Conservation (phyloP, 2,329 filamentous ascomycete species). For the Ploettnerulaceae sp. region DNA sequence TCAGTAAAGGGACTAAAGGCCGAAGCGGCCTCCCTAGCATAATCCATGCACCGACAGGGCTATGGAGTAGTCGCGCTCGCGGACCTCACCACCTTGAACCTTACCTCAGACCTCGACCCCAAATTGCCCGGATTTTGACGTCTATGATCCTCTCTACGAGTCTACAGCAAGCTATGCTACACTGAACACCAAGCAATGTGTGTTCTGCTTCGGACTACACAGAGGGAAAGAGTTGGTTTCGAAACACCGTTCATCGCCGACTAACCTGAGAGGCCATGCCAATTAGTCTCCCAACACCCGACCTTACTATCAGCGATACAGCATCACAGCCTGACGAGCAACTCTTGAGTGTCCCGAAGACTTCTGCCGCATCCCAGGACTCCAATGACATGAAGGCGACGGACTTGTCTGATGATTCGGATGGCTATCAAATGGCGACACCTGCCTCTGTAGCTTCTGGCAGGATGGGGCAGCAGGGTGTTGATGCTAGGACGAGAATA, state of each 20-base stretch:
- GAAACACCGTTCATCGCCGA: conserved; percentile 20
- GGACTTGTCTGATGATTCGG: conserved; percentile 18
- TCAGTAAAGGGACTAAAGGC: too few species aligned
- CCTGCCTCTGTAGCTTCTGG: conserved; percentile 17
- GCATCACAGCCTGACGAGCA: conserved; percentile 31
- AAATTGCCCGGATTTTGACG: too few species aligned
- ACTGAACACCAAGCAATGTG: conserved; percentile 20
- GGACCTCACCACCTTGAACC: not conserved
- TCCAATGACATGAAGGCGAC: conserved; percentile 22
- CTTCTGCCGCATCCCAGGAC: conserved; percentile 28
- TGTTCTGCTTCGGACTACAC: conserved; percentile 17
- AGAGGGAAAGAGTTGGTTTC: conserved; percentile 26
- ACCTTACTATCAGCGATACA: conserved; percentile 28
- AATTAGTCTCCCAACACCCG: conserved; percentile 23
- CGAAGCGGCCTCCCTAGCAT: too few species aligned
- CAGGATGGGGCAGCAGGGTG: conserved; percentile 20
- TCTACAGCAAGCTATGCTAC: conserved; percentile 11
- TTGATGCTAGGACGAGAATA: conserved; percentile 31
- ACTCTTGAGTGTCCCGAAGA: conserved; percentile 26
- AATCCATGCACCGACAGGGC: not conserved
- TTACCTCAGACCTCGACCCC: not conserved
- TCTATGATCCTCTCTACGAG: not conserved
- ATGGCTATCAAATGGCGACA: conserved; percentile 21
- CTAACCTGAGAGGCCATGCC: conserved; percentile 24
- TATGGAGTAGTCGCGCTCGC: not conserved